Evolutionary conservation across 176 grass and related monocot species (phyloP), one percentile per base, ranked within the genome.

Genomic region (Canna indica): DNA sequence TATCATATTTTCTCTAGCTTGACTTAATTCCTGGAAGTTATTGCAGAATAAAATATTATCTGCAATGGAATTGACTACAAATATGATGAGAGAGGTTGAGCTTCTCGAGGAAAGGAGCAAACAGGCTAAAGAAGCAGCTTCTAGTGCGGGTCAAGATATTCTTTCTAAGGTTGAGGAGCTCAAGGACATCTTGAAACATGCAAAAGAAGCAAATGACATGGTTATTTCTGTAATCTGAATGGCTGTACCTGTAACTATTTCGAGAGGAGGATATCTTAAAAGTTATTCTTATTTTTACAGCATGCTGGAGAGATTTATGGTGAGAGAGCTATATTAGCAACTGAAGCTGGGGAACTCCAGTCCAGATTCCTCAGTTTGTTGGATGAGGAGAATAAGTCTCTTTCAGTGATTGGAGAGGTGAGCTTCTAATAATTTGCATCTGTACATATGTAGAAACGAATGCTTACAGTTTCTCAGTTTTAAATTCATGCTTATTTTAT

Each of bases 251-350:
- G 25, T 26, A 35, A 24, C 34, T 47, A 16, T 2, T 71, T 14
- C 70, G 64, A 20, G 50, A 46, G 47, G 24, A 8, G n/a, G 3
- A 22, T 72, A 20, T 60, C 31, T 35, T 25, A 46, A 53, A 63
- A 17, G 13, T 69, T 38, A 50, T 46, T 28, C 36, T 54, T 78
- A 59, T 47, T 53, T 85, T 47, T 83, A 69, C 41, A 95, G 87
- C 67, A 74, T 76, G 69, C 77, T n/a, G 87, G 77, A 22, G 84
- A 87, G 57, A 81, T 88, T 79, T 85, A 74, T 22, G 84, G 81
- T 72, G 91, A 90, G 78, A 87, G 82, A 56, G 82, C 87, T 78
- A 85, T 90, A 78, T 77, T 95, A 77, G 78, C 84, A 76, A 81
- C 84, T 41, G 91, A 90, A 85, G 84, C 71, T 15, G 76, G 74